Base-by-base conservation (phyloP, 192 early-diverging fungal genomes). In the Diversispora eburnea region DNA sequence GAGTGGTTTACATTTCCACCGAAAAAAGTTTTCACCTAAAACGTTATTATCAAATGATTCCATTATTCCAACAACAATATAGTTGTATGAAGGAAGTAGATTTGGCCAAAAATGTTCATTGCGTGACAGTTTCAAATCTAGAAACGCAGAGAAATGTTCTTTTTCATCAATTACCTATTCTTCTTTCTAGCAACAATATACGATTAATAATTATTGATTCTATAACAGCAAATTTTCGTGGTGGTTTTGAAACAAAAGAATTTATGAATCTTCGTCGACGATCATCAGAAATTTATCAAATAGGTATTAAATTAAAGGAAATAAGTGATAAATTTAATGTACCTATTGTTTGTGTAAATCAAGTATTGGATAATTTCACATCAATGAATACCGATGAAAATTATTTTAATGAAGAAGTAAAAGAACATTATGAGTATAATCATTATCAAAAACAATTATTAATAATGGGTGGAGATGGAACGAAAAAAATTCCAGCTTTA, bases 181-280 rank as follows among this genome's bases (percentile, higher is more conserved):
- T 95, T 12, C 57, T 92, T 42, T 71, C 76, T 22, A 73, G 76
- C 4, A 81, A 83, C 22, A 75, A 78, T 2, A 84, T 94, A 43
- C 78, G 85, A n/a, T 76, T 96, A 51, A 78, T 98, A 19, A 85
- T 95, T 8, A 85, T 98, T 46, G 96, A 98, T 77, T 93, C 93
- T 0, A 91, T 98, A 22, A 85, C 92, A 5, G 89, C 91, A 8
- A 88, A 89, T 49, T 88, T 94, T 78, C 84, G 91, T 17, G 84
- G 78, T 42, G 86, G 82, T 19, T 71, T 75, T 17, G 49, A 41
- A 5, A 25, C 57, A 17, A 12, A 42, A 19, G 62, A 68, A 4
- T 10, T 13, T 19, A 15, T 42, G 3, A 65, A 25, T 13, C 22
- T 59, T 19, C 83, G 84, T 20, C 67, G 85, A 48, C 80, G 88